Evolutionary conservation across 352 stramenopile species (phyloP).

Genomic region (Plasmopara halstedii): DNA sequence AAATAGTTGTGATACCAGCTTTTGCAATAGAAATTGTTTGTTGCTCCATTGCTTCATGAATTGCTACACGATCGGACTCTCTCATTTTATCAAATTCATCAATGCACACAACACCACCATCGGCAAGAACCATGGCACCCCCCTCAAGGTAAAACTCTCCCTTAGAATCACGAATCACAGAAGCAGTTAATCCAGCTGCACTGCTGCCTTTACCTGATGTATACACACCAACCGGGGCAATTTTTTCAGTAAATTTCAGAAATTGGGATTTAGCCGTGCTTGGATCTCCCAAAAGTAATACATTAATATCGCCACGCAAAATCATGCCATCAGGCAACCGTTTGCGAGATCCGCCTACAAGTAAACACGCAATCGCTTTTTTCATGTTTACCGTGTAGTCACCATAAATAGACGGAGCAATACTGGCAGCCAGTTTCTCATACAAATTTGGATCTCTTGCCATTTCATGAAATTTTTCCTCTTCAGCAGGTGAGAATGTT

Average conservation of each 20-base stretch:
- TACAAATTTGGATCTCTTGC: slow-evolving; percentile 89
- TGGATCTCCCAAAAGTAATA: slow-evolving; percentile 96
- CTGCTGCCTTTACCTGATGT: slow-evolving; percentile 98
- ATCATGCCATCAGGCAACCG: slow-evolving; percentile 94
- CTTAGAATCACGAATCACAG: slow-evolving; percentile 90
- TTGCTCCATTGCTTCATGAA: slow-evolving; percentile 99
- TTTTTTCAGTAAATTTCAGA: slow-evolving; percentile 95
- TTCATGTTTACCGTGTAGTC: slow-evolving; percentile 98
- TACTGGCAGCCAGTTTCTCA: slow-evolving; percentile 84
- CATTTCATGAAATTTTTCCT: slow-evolving; percentile 96
- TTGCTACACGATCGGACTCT: slow-evolving; percentile 93
- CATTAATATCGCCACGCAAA: slow-evolving; percentile 97
- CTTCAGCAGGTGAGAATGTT: slow-evolving; percentile 94
- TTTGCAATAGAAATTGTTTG: slow-evolving; percentile 99
- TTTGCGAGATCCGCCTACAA: slow-evolving; percentile 93
- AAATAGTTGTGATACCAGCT: slow-evolving; percentile 97
- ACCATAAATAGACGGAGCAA: slow-evolving; percentile 93
- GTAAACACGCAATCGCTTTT: slow-evolving; percentile 92
- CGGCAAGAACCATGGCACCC: slow-evolving; percentile 96
- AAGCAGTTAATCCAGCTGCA: slow-evolving; percentile 95
- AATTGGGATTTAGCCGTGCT: slow-evolving; percentile 98
- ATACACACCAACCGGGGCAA: slow-evolving; percentile 97
- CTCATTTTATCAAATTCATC: slow-evolving; percentile 97
- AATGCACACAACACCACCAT: slow-evolving; percentile 98
- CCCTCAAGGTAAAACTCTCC: slow-evolving; percentile 98